These are phyloP conservation scores for Onygenales sp. DNA, from an alignment of 2,329 filamentous ascomycete species.

Conservation along the genomic window DNA sequence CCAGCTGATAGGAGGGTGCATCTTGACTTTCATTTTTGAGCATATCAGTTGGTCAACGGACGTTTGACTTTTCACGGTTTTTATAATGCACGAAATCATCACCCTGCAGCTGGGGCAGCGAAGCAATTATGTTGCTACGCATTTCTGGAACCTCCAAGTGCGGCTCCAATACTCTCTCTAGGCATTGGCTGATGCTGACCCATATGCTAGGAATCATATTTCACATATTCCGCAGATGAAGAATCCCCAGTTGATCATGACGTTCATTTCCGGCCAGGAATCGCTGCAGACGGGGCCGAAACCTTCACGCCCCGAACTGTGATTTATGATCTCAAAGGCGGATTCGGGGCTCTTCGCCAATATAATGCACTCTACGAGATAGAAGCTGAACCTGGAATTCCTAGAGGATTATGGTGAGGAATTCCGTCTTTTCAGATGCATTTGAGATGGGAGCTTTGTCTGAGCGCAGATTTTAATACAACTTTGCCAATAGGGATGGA, in stretches of 20 bases:
- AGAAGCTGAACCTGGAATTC: constrained; percentile 25
- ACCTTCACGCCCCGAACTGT: constrained; percentile 87
- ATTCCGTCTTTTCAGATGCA: neutral
- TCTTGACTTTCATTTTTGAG: neutral
- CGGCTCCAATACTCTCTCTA: neutral
- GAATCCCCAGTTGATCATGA: constrained; percentile 67
- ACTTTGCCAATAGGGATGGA: constrained; percentile 48
- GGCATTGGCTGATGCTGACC: constrained; percentile 5
- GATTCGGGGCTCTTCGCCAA: constrained; percentile 79
- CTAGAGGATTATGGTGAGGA: constrained; percentile 36
- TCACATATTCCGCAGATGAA: constrained; percentile 67
- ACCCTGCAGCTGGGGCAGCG: constrained; percentile 88
- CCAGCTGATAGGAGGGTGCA: neutral
- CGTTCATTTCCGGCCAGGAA: constrained; percentile 76
- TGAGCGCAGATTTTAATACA: neutral
- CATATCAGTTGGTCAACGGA: neutral
- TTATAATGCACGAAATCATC: constrained; percentile 80
- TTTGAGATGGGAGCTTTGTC: neutral
- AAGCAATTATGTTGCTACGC: constrained; percentile 86
- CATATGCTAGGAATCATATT: constrained; percentile 74
- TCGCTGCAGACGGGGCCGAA: constrained; percentile 74
- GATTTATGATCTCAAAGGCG: constrained; percentile 90
- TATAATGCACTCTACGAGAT: constrained; percentile 79
- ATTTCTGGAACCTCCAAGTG: constrained; percentile 96
- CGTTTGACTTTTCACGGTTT: neutral